phyloP scores from a whole-genome alignment of 1,139 yeast species.

The Candida sanyaensis region DNA sequence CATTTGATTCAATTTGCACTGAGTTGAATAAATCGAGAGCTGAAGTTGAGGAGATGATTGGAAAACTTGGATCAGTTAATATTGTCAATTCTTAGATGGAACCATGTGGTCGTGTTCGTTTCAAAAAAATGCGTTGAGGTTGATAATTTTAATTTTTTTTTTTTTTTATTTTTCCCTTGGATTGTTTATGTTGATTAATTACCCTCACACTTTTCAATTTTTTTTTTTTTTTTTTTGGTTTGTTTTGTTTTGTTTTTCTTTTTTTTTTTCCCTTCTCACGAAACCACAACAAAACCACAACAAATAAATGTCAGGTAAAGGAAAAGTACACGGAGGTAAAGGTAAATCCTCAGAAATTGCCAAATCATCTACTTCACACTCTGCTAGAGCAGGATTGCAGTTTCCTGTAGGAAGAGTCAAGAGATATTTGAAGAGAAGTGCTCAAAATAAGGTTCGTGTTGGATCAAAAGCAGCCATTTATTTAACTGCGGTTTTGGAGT shows the following conservation, averaged over 20 bases:
- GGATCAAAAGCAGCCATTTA: slow-evolving; percentile 98
- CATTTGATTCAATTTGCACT: slow-evolving; percentile 74
- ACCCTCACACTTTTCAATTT: neutral
- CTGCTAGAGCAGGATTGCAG: slow-evolving; percentile 96
- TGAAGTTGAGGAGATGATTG: slow-evolving; percentile 55
- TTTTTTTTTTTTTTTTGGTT: slow-evolving; percentile 8
- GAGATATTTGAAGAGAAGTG: slow-evolving; percentile 88
- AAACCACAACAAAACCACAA: slow-evolving; percentile 10
- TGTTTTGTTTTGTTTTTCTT: slow-evolving; percentile 8
- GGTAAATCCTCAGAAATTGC: slow-evolving; percentile 81
- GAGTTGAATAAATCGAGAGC: slow-evolving; percentile 57
- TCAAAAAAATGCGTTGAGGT: neutral
- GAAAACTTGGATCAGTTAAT: slow-evolving; percentile 44
- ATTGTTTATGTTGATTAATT: slow-evolving; percentile 2
- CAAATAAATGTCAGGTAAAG: slow-evolving; percentile 68
- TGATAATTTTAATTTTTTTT: slow-evolving; percentile 4
- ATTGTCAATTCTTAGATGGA: slow-evolving; percentile 36
- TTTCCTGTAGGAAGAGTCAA: slow-evolving; percentile 99
- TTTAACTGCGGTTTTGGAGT: slow-evolving; percentile 95
- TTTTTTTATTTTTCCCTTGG: slow-evolving; percentile 10
- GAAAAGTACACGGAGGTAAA: slow-evolving; percentile 96
- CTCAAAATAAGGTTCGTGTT: slow-evolving; percentile 92
- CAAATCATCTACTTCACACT: slow-evolving; percentile 77
- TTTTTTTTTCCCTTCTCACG: slow-evolving; percentile 10
- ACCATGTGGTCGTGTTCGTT: slow-evolving; percentile 3